Evolutionary conservation across 164 flowering plant genomes (phyloP).

Genomic region (Umbellularia californica): DNA sequence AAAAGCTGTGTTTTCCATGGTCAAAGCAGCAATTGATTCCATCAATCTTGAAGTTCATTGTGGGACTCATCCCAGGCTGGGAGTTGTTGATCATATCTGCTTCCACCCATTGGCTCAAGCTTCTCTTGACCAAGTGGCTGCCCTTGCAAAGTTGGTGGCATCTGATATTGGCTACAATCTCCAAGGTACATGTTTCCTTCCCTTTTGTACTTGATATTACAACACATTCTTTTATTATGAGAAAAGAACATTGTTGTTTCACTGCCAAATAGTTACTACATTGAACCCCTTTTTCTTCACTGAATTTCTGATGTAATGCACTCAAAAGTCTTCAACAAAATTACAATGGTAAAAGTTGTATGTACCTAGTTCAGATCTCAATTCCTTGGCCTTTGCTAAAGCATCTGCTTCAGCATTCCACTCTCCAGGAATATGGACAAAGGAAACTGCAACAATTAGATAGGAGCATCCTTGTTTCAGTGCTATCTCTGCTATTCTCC

Average conservation of each 20-base stretch:
- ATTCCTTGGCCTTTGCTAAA: too few species aligned
- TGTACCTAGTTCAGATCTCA: too few species aligned
- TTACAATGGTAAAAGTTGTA: too few species aligned
- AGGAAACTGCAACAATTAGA: too few species aligned
- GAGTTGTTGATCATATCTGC: constrained; percentile 67
- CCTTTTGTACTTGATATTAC: too few species aligned
- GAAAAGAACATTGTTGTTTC: background rate
- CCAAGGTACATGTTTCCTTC: constrained; percentile 41
- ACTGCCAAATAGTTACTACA: background rate
- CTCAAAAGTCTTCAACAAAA: background rate
- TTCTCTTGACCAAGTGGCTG: constrained; percentile 59
- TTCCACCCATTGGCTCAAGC: constrained; percentile 68
- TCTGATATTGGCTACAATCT: constrained; percentile 53
- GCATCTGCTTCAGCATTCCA: too few species aligned
- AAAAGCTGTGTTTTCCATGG: constrained; percentile 51
- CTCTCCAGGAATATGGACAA: too few species aligned
- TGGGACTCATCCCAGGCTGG: constrained; percentile 74
- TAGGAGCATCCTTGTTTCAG: too few species aligned
- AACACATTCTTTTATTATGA: too few species aligned
- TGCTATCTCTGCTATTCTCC: too few species aligned
- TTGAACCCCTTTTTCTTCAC: background rate
- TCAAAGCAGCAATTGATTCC: constrained; percentile 50
- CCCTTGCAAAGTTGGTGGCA: constrained; percentile 60
- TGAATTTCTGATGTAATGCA: background rate
- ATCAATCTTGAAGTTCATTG: constrained; percentile 54